Evolutionary conservation across 73 alveolate species (phyloP).

Genomic region (Paramecium sonneborni): DNA sequence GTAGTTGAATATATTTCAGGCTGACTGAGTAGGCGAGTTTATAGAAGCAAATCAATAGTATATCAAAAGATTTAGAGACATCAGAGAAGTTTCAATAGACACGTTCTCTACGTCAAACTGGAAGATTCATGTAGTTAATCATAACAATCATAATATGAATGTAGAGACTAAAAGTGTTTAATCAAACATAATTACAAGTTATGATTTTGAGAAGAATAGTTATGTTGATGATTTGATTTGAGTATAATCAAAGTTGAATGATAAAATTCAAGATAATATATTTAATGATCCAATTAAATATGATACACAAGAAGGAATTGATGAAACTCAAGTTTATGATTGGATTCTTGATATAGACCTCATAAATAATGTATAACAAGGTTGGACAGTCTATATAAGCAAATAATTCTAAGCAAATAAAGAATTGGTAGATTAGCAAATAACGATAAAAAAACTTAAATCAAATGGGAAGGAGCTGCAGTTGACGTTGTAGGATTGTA

Average conservation of each 20-base stretch:
- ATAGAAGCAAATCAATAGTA: background rate
- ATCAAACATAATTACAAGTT: slow-evolving; percentile 27
- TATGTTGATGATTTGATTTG: too few relatives aligned
- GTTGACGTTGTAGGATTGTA: slow-evolving; percentile 62
- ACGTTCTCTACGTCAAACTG: slow-evolving; percentile 22
- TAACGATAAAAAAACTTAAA: background rate
- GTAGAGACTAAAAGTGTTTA: background rate
- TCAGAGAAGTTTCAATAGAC: background rate
- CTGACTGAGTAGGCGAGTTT: background rate
- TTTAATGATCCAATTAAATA: slow-evolving; percentile 38
- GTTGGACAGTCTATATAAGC: slow-evolving; percentile 55
- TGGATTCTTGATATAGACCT: slow-evolving; percentile 68
- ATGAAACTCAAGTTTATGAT: slow-evolving; percentile 58
- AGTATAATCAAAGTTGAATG: slow-evolving; percentile 24
- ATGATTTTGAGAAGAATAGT: slow-evolving; percentile 36
- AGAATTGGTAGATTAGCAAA: background rate
- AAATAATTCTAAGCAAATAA: slow-evolving; percentile 16
- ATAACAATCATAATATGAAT: background rate
- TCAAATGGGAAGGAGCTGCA: slow-evolving; percentile 55
- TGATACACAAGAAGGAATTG: slow-evolving; percentile 13
- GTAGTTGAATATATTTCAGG: background rate
- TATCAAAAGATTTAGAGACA: background rate
- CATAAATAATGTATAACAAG: slow-evolving; percentile 9
- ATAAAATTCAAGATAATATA: background rate
- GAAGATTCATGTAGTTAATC: slow-evolving; percentile 21